Evolutionary conservation across 495 filamentous ascomycete genomes (phyloP).

Genomic region (Elaphomyces granulatus): DNA sequence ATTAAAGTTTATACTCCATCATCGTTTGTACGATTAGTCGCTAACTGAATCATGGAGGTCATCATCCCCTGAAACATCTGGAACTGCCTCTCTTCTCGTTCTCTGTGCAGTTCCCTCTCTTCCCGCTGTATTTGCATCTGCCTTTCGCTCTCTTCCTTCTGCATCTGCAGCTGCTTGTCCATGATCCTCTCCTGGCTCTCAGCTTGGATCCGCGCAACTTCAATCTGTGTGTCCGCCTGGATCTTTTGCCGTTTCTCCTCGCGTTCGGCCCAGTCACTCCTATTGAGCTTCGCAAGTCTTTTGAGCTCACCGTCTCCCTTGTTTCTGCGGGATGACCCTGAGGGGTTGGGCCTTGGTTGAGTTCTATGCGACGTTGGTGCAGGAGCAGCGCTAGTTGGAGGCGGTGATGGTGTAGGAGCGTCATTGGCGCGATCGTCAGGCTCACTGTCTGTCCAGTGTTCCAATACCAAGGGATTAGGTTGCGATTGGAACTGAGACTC

Average conservation of each 20-base stretch:
- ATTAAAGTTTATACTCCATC: too few species aligned
- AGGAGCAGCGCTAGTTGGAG: not conserved
- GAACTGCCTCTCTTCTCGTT: not conserved
- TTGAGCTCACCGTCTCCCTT: not conserved
- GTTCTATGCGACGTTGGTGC: not conserved
- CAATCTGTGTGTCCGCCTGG: not conserved
- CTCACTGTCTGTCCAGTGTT: not conserved
- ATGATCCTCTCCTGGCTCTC: not conserved
- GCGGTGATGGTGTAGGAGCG: not conserved
- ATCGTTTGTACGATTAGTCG: too few species aligned
- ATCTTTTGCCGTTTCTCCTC: not conserved
- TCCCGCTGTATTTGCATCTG: not conserved
- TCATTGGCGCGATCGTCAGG: not conserved
- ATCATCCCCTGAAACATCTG: not conserved
- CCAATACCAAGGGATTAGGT: not conserved
- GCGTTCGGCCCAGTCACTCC: not conserved
- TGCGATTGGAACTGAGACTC: not conserved
- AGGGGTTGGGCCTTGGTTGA: not conserved
- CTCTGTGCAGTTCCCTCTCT: not conserved
- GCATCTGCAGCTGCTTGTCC: not conserved
- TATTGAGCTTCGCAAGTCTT: not conserved
- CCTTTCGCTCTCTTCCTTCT: not conserved
- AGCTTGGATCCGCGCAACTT: not conserved
- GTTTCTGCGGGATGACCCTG: not conserved
- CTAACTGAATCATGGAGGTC: not conserved